A percentile compares a stretch with the other conserved stretches of the same genome.
These are phyloP conservation scores for Solanum medicagineum DNA, from an alignment of 257 asterid species.

Conservation along the genomic window DNA sequence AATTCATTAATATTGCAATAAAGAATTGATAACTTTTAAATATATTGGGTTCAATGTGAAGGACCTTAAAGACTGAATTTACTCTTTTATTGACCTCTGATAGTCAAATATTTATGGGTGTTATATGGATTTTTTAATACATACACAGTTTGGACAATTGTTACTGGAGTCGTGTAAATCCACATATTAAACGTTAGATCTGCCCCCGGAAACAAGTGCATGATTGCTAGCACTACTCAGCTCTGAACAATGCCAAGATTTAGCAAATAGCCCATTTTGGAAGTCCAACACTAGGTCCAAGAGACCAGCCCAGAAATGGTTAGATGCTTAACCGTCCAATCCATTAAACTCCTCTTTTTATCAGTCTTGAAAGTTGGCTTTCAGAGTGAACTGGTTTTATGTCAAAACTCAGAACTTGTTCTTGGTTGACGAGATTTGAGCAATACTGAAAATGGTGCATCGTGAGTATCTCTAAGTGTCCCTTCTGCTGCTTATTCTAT, in stretches of 20 bases:
- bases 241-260: neutral
- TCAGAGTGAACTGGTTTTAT: neutral
- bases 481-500: neutral
- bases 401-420: neutral
- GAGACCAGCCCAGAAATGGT: neutral
- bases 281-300: neutral
- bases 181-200: neutral
- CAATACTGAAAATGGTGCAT: neutral
- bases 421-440: neutral
- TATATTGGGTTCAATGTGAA: neutral
- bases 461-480: neutral
- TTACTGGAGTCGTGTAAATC: neutral
- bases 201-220: neutral
- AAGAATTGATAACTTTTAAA: neutral
- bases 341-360: neutral
- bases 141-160: neutral
- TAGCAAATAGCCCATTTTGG: neutral
- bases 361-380: neutral
- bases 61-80: neutral
- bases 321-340: neutral
- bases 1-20: neutral
- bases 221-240: neutral
- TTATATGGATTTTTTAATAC: neutral
- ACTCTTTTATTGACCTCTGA: neutral
- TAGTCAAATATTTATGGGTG: neutral